Evolutionary conservation across 2,329 filamentous ascomycete species (phyloP), one percentile per base, ranked within the genome.

Genomic region (Aspergillus persii): DNA sequence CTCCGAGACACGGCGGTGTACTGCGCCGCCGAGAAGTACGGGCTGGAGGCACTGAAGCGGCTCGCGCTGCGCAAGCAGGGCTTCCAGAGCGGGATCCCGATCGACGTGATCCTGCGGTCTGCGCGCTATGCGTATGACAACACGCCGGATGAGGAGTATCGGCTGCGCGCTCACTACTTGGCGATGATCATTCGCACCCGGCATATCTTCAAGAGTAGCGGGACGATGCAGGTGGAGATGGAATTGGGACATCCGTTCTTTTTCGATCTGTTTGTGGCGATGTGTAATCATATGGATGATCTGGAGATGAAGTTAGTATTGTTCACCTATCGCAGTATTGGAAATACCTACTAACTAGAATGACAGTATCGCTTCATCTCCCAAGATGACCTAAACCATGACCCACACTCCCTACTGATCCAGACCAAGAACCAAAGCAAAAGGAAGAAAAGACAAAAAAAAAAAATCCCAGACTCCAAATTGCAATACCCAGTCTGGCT

Each of bases 191-290:
- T 97, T 83, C 89, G 93, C 82, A 94, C 91, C 84, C 91, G 94
- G 78, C 92, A 92, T 83, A 96, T 92, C 73, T 97, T 98, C 80
- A 97, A 96, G 89, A 88, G 90, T 80, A 96, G 92, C 82, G 93
- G 93, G 80, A 97, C 93, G 79, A 96, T 97, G 92, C 93, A 97
- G 85, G 89, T 90, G 82, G 93, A 97, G 83, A 97, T 98, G 93
- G 91, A 96, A 83, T 87, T 87, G 78, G 92, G 93, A 77, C 92
- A 86, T 80, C 93, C 93, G 84, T 84, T 97, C 81, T 97, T 95
- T 85, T 98, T 98, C 81, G 93, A 97, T 84, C 83, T 98, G 79
- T 98, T 97, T 78, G 93, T 97, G 75, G 93, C 93, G 72, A 91
- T 97, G 89, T 96, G 92, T 84, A 97, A 96, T 81, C 93, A 96